Base-by-base conservation (phyloP, 805 yeast genomes). In the Starmerella stellata region DNA sequence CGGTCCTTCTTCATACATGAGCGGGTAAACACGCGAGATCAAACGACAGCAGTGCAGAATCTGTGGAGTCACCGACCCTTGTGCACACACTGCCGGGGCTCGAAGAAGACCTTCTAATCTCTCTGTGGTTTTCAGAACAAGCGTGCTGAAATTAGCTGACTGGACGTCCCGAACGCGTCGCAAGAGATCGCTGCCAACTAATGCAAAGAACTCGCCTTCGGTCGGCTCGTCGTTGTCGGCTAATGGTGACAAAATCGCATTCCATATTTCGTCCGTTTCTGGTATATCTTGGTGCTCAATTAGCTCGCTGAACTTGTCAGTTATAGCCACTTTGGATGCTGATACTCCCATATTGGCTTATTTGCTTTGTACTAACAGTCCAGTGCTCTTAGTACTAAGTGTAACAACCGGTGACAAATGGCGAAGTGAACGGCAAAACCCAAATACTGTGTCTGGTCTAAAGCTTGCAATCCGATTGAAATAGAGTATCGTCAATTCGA, bases 21-120 rank as follows among this genome's bases (percentile, higher is more conserved):
- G 66, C 0, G 95, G 95, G 17, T 78, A 44, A 3, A 78, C 38
- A 43, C 72, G 68, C 2, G 80, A 70, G 30, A 85, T 55, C 4
- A 78, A 54, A 28, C 94, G 65, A 5, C 76, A 48, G 48, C 81
- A 73, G 42, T 72, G 75, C 35, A 78, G 57, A 9, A 74, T 50
- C 44, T 70, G 51, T 39, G 14, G 61, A 56, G 37, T 58, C n/a
- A 44, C 38, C 5, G 36, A 20, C 47, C 18, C 38, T 24, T 16
- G 48, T 36, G 17, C 43, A 19, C 47, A 46, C 45, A 64, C 54
- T 24, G 7, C 9, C 8, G 23, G 35, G 20, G 34, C 11, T 21
- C 25, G 35, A 7, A 21, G 25, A 5, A 62, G 42, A 40, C 52
- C 41, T 35, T 56, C 36, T 25, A 63, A 44, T 42, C 65, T 58